Percentiles rank a stretch among this genome's conserved stretches.
These are phyloP conservation scores for Carex myosuroides DNA, from an alignment of 176 grass and related monocot genomes.

Conservation along the genomic window DNA sequence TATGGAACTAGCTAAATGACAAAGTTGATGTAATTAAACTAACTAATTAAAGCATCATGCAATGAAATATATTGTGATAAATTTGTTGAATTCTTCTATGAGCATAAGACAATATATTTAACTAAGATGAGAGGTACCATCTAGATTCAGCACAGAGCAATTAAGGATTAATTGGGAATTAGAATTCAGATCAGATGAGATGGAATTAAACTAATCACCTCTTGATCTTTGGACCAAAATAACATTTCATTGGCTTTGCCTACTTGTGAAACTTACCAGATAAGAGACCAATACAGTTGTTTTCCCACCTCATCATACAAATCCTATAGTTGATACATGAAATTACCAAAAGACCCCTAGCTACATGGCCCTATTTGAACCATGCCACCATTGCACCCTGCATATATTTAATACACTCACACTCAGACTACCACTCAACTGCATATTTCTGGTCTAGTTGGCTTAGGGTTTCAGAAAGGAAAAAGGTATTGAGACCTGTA, in stretches of 20 bases:
- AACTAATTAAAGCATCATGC: background rate
- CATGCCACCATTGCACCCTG: conserved; percentile 9
- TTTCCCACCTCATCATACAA: conserved; percentile 17
- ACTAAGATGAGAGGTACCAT: no score
- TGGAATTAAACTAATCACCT: background rate
- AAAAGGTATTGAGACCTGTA: background rate
- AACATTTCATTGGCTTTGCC: background rate
- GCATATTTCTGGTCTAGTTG: background rate
- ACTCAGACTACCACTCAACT: background rate
- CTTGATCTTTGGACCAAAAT: background rate
- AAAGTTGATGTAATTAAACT: background rate
- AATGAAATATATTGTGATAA: background rate
- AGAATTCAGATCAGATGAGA: background rate
- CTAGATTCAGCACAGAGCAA: background rate
- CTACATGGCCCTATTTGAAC: conserved; percentile 14
- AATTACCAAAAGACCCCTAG: conserved; percentile 11
- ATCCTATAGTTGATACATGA: background rate
- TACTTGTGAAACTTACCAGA: conserved; percentile 4
- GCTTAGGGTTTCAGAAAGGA: conserved; percentile 1
- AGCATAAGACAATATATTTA: no score
- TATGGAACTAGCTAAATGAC: background rate
- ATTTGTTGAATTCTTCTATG: background rate
- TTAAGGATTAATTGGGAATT: background rate
- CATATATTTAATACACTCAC: conserved; percentile 8
- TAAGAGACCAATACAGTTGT: conserved; percentile 8